Percentiles rank a stretch among this genome's conserved stretches.
Evolutionary conservation across 2,329 filamentous ascomycete genomes (phyloP).

Genomic region (Nemania sp.): DNA sequence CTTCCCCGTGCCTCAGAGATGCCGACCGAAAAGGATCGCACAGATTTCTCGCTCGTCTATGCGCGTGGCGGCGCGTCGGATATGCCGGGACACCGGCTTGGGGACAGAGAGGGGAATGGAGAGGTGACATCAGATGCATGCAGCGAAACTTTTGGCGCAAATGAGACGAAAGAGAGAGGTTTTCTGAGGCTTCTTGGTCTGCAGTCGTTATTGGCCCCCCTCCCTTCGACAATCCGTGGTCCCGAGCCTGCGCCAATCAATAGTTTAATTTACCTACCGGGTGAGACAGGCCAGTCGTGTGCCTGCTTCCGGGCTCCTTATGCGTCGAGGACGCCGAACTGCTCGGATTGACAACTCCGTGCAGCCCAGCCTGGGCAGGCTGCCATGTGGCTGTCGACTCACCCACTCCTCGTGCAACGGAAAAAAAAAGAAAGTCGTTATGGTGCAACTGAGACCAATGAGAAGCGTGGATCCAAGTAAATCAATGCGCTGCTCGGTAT

Average conservation of each 20-base stretch:
- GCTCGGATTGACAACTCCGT: neutral
- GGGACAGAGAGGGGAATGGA: neutral
- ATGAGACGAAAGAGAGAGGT: neutral
- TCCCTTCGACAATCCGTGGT: neutral
- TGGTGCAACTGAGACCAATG: neutral
- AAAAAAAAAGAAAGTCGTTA: conserved; percentile 2
- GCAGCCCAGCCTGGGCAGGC: neutral
- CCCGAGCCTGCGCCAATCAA: conserved; percentile 7
- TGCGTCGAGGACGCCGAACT: neutral
- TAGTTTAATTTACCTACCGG: neutral
- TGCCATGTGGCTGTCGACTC: neutral
- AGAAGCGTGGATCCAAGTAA: neutral
- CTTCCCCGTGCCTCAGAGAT: neutral
- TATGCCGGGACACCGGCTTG: conserved; percentile 1
- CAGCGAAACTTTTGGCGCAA: neutral
- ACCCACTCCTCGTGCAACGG: neutral
- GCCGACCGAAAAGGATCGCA: conserved; percentile 1
- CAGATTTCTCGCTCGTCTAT: conserved; percentile 1
- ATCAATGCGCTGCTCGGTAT: neutral
- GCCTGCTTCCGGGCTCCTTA: conserved; percentile 1
- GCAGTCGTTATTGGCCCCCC: conserved; percentile 2
- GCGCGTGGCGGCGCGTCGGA: conserved; percentile 5
- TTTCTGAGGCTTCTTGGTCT: neutral
- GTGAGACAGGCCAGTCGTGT: neutral
- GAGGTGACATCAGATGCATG: conserved; percentile 11